phyloP scores from a whole-genome alignment of 2,329 filamentous ascomycete genomes.

The Geosmithia morbida region DNA sequence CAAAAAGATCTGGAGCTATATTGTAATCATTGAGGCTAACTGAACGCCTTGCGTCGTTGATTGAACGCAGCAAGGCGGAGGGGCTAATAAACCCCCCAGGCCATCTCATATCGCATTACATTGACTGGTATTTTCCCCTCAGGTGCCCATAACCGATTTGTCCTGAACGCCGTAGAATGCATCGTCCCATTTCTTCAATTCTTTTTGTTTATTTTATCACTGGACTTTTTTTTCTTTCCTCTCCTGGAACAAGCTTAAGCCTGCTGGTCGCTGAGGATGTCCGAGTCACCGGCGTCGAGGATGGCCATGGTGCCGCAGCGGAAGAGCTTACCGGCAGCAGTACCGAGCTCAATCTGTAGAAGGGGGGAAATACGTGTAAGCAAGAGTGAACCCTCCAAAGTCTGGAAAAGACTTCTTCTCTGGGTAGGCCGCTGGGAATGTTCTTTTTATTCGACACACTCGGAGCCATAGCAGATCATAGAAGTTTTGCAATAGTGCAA shows the following conservation, averaged over 20 bases:
- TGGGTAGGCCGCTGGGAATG: slow-evolving; percentile 44
- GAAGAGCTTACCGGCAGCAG: slow-evolving; percentile 98
- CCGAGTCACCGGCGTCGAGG: slow-evolving; percentile 93
- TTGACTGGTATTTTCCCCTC: slow-evolving; percentile 17
- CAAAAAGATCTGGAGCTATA: slow-evolving; percentile 18
- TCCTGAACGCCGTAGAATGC: slow-evolving; percentile 29
- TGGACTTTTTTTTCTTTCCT: background rate
- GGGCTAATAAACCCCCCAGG: slow-evolving; percentile 3
- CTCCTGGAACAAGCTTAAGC: slow-evolving; percentile 27
- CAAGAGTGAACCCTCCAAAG: slow-evolving; percentile 74
- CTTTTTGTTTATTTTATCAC: slow-evolving; percentile 1
- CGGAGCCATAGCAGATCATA: background rate
- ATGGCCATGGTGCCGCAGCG: slow-evolving; percentile 95
- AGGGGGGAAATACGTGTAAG: slow-evolving; percentile 36
- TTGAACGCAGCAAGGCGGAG: background rate
- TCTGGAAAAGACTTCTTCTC: slow-evolving; percentile 73
- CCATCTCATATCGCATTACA: slow-evolving; percentile 17
- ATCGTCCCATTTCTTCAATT: slow-evolving; percentile 1
- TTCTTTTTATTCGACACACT: background rate
- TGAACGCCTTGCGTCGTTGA: background rate
- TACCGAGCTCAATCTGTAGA: slow-evolving; percentile 88
- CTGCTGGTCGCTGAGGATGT: slow-evolving; percentile 49
- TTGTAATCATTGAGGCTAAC: slow-evolving; percentile 17
- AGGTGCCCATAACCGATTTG: slow-evolving; percentile 18
- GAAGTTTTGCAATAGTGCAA: background rate